Conservation (phyloP, 768 basidiomycete genomes). For the Infundibulicybe gibba region DNA sequence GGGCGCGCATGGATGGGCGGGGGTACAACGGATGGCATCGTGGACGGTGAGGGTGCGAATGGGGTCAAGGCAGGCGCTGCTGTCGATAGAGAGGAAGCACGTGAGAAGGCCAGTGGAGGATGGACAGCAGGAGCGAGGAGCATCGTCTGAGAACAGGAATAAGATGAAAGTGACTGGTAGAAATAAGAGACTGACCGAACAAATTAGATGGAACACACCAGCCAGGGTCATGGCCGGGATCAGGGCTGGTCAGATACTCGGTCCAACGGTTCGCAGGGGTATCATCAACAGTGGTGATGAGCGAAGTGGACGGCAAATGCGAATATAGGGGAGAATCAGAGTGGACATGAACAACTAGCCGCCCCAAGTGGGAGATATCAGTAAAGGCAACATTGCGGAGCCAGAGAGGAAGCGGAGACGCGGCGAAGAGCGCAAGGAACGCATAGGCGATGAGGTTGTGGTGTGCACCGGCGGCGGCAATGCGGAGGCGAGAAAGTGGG, state of each 20-base stretch:
- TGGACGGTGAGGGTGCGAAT: conserved; percentile 41
- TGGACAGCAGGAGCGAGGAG: conserved; percentile 1
- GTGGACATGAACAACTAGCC: conserved; percentile 52
- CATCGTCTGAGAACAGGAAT: neutral
- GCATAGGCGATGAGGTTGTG: conserved; percentile 60
- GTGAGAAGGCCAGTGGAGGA: too few relatives aligned
- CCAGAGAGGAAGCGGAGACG: too few relatives aligned
- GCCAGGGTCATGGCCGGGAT: conserved; percentile 27
- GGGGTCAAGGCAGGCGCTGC: conserved; percentile 49
- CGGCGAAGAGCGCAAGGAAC: too few relatives aligned
- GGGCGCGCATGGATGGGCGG: conserved; percentile 28
- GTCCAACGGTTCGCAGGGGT: conserved; percentile 42
- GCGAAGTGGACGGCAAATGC: conserved; percentile 51
- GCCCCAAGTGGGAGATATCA: conserved; percentile 49
- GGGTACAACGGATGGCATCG: conserved; percentile 34
- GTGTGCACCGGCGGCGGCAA: conserved; percentile 72
- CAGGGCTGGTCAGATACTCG: conserved; percentile 31
- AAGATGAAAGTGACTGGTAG: conserved; percentile 16
- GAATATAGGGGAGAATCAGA: conserved; percentile 56
- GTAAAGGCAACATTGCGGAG: conserved; percentile 29
- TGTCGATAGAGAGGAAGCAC: neutral
- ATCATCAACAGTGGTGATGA: conserved; percentile 71
- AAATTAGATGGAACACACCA: conserved; percentile 52
- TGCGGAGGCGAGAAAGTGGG: conserved; percentile 46
- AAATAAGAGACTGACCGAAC: conserved; percentile 11